Conservation (phyloP, 768 basidiomycete genomes). For the Kwoniella sp. region DNA sequence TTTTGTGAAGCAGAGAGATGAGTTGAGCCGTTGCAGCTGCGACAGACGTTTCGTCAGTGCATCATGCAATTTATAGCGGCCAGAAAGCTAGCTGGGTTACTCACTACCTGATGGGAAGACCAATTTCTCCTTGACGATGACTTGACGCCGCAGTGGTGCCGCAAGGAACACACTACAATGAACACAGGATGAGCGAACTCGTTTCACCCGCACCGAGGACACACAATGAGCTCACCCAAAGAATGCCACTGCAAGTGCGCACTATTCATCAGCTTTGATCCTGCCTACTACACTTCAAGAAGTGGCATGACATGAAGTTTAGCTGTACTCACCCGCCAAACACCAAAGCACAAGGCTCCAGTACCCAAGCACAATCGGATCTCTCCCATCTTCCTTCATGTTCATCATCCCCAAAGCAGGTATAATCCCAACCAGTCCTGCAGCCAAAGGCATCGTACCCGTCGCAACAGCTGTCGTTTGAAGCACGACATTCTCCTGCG, state of each 20-base stretch:
- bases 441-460: slow-evolving; percentile 62
- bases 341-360: slow-evolving; percentile 79
- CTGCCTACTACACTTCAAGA: not conserved
- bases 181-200: not conserved
- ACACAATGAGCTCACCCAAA: slow-evolving; percentile 66
- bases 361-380: slow-evolving; percentile 75
- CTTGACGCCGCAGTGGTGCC: slow-evolving; percentile 90
- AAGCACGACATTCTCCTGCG: slow-evolving; percentile 89
- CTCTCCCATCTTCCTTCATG: slow-evolving; percentile 71
- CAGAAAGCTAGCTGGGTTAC: slow-evolving; percentile 11
- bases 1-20: slow-evolving; percentile 80
- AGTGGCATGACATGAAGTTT: slow-evolving; percentile 48
- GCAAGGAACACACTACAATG: slow-evolving; percentile 81
- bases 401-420: slow-evolving; percentile 83
- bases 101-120: slow-evolving; percentile 84
- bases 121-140: slow-evolving; percentile 91
- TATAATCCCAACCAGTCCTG: slow-evolving; percentile 83
- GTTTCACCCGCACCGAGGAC: slow-evolving; percentile 13
- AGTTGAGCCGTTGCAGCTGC: slow-evolving; percentile 85
- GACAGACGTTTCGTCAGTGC: not conserved
- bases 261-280: not conserved
- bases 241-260: slow-evolving; percentile 72
- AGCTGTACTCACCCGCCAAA: slow-evolving; percentile 66
- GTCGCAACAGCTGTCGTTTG: slow-evolving; percentile 96
- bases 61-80: not conserved